A percentile compares a stretch with the other conserved stretches of the same genome.
Evolutionary conservation across 1,139 yeast genomes (phyloP).

Genomic region (Ogataea hybrid): DNA sequence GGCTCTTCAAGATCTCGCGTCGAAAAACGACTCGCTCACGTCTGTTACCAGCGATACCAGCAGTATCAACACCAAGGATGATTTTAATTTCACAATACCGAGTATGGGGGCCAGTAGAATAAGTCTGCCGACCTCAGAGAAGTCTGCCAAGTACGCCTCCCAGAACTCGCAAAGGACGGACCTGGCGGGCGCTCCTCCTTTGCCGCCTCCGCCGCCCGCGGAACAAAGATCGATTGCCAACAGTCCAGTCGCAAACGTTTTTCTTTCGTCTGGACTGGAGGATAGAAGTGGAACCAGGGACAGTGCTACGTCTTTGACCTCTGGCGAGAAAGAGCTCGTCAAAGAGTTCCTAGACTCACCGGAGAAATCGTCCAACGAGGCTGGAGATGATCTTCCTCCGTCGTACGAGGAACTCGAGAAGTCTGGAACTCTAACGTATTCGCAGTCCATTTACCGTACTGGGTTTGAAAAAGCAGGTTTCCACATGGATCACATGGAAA

Average conservation of each 20-base stretch:
- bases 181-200: conserved; percentile 23
- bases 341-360: conserved; percentile 11
- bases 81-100: conserved; percentile 1
- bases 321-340: conserved; percentile 20
- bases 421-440: conserved; percentile 30
- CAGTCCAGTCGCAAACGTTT: conserved; percentile 26
- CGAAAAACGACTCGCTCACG: conserved; percentile 12
- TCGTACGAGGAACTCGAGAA: conserved; percentile 33
- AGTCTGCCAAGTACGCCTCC: not conserved
- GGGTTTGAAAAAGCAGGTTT: conserved; percentile 35
- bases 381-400: conserved; percentile 29
- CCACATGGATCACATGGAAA: conserved; percentile 27
- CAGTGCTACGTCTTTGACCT: conserved; percentile 27
- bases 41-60: conserved; percentile 16
- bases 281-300: conserved; percentile 14
- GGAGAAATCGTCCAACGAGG: conserved; percentile 6
- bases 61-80: conserved; percentile 5
- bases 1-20: conserved; percentile 22
- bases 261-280: conserved; percentile 13
- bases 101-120: conserved; percentile 5
- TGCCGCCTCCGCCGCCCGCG: conserved; percentile 31
- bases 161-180: not conserved
- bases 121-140: not conserved
- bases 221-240: conserved; percentile 22
- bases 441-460: conserved; percentile 32